Conservation (phyloP, 164 flowering plant species). For the Berberis vulgaris region DNA sequence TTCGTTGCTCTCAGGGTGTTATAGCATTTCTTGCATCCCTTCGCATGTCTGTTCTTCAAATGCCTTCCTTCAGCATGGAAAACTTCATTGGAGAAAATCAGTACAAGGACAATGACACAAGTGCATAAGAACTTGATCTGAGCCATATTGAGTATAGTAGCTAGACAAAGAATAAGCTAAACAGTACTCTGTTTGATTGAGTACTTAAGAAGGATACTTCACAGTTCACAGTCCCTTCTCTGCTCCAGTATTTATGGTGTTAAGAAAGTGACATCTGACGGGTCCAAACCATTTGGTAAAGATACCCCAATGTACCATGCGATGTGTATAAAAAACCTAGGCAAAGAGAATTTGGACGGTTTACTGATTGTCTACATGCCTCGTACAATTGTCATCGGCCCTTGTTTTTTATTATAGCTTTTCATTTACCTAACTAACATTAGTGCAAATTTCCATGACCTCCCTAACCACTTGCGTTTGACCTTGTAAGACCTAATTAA, state of each 20-base stretch:
- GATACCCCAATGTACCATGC: slow-evolving; percentile 5
- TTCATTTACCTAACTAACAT: neutral
- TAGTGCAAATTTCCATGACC: neutral
- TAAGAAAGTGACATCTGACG: slow-evolving; percentile 10
- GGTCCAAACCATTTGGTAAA: slow-evolving; percentile 6
- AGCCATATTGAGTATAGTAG: neutral
- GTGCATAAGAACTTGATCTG: slow-evolving; percentile 9
- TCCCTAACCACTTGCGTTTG: no score
- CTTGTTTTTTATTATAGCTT: neutral
- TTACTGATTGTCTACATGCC: slow-evolving; percentile 4
- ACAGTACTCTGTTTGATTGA: neutral
- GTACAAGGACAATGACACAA: slow-evolving; percentile 11
- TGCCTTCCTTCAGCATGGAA: slow-evolving; percentile 22
- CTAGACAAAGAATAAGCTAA: neutral
- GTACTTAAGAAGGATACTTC: neutral
- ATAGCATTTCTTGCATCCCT: neutral
- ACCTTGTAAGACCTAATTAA: no score
- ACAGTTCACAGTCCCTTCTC: neutral
- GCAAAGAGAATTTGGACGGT: slow-evolving; percentile 16
- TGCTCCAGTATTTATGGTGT: slow-evolving; percentile 10
- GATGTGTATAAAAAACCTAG: slow-evolving; percentile 1
- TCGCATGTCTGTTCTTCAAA: slow-evolving; percentile 5
- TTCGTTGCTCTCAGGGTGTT: neutral
- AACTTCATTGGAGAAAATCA: slow-evolving; percentile 18
- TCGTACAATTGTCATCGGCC: neutral